A percentile compares a stretch with the other conserved stretches of the same genome.
Conservation (phyloP, 2,329 filamentous ascomycete species). For the Thyridium curvatum region DNA sequence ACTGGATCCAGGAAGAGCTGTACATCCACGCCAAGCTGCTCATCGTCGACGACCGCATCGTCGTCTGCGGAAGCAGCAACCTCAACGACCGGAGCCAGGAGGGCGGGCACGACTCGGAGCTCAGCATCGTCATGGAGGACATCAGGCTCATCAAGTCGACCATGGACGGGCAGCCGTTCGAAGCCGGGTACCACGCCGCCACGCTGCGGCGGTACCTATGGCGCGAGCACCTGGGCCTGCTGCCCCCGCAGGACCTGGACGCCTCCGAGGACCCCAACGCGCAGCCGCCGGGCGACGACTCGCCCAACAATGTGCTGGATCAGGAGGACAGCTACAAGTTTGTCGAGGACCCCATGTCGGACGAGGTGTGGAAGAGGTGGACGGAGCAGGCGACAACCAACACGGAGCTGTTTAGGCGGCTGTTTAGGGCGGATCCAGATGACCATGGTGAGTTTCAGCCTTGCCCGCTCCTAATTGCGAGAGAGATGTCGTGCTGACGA, state of each 20-base stretch:
- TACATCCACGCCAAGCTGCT: constrained; percentile 92
- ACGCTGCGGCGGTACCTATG: constrained; percentile 80
- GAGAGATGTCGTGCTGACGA: no score
- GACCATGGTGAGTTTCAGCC: constrained; percentile 55
- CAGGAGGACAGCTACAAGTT: constrained; percentile 56
- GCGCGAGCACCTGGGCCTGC: constrained; percentile 83
- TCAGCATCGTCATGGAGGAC: constrained; percentile 87
- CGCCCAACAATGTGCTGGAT: constrained; percentile 57
- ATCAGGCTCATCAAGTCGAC: constrained; percentile 60
- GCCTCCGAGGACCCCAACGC: constrained; percentile 66
- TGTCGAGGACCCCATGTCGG: constrained; percentile 65
- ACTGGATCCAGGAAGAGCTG: constrained; percentile 92
- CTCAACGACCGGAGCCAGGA: constrained; percentile 87
- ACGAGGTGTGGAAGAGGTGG: constrained; percentile 65
- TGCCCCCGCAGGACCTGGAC: constrained; percentile 68
- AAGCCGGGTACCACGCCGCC: constrained; percentile 69
- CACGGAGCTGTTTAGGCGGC: constrained; percentile 67
- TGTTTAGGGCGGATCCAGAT: constrained; percentile 87
- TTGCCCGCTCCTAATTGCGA: no score
- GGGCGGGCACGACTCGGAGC: constrained; percentile 84
- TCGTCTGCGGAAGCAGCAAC: constrained; percentile 82
- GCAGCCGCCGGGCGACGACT: constrained; percentile 60
- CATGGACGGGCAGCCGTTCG: constrained; percentile 74
- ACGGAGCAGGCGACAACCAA: constrained; percentile 62
- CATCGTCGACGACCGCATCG: constrained; percentile 80